Conservation (phyloP, 192 early-diverging fungal genomes). For the Coemansia sp. region DNA sequence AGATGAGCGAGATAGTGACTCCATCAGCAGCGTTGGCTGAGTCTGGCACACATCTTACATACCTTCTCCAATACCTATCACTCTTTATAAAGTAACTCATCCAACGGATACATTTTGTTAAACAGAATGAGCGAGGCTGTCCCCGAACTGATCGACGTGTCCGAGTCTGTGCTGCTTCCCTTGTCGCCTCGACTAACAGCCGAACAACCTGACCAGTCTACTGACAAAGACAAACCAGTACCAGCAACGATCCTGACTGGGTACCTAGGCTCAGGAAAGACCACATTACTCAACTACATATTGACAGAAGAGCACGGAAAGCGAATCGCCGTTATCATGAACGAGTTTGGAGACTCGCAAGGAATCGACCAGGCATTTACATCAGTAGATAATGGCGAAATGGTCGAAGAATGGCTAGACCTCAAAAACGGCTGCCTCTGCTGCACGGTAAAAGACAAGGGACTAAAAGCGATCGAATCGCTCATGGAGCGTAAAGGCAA, state of each 20-base stretch:
- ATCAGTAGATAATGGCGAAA: conserved; percentile 72
- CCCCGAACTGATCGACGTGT: conserved; percentile 35
- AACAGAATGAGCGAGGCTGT: conserved; percentile 41
- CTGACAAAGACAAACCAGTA: conserved; percentile 26
- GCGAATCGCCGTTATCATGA: conserved; percentile 96
- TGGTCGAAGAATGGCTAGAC: conserved; percentile 97
- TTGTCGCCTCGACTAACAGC: neutral
- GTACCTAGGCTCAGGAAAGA: conserved; percentile 87
- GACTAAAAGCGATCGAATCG: conserved; percentile 91
- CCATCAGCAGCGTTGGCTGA: neutral
- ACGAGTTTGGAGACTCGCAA: conserved; percentile 97
- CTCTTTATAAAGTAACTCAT: neutral
- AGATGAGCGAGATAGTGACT: neutral
- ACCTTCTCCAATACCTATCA: neutral
- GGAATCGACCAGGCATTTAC: conserved; percentile 95
- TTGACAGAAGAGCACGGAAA: conserved; percentile 85
- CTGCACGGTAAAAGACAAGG: conserved; percentile 96
- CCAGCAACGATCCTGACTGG: conserved; percentile 65
- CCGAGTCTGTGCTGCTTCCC: conserved; percentile 9
- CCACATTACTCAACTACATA: conserved; percentile 89
- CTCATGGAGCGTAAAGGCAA: conserved; percentile 90
- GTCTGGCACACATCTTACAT: neutral
- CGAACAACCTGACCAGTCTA: neutral
- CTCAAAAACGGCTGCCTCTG: conserved; percentile 97
- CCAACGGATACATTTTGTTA: no score